Conservation (phyloP, 352 stramenopile genomes). For the Lagenidium sp. region DNA sequence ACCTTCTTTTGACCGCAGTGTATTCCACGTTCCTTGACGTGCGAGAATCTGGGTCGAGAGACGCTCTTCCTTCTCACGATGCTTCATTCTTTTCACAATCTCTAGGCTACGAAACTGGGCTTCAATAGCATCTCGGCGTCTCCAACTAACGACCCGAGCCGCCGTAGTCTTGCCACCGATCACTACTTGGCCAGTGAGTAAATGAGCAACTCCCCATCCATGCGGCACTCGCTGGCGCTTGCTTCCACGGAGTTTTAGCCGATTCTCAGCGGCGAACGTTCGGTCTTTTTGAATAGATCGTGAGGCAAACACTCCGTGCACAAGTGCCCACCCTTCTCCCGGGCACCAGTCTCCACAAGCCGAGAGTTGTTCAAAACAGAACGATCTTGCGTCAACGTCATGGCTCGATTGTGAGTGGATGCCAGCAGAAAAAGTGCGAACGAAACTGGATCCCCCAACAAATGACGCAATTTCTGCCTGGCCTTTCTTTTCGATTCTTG, state of each 20-base stretch:
- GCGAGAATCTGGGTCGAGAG: conserved; percentile 53
- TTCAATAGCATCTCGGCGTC: conserved; percentile 56
- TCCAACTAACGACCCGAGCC: conserved; percentile 33
- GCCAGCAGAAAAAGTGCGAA: conserved; percentile 60
- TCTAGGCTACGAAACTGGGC: conserved; percentile 65
- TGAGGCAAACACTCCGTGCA: conserved; percentile 73
- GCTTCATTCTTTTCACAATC: conserved; percentile 57
- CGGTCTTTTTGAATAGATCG: too few relatives aligned
- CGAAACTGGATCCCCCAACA: conserved; percentile 55
- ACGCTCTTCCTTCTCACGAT: conserved; percentile 54
- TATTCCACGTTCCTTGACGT: conserved; percentile 55
- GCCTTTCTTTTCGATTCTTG: conserved; percentile 39
- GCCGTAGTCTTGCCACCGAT: too few relatives aligned
- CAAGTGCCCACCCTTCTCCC: conserved; percentile 65
- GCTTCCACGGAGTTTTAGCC: neutral
- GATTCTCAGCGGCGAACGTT: conserved; percentile 6
- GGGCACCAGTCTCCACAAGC: conserved; percentile 47
- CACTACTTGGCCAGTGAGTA: conserved; percentile 42
- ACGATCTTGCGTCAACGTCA: too few relatives aligned
- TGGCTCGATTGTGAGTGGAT: too few relatives aligned
- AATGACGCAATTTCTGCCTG: conserved; percentile 38
- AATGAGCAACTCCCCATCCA: conserved; percentile 71
- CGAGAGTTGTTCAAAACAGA: conserved; percentile 48
- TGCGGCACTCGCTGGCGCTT: conserved; percentile 38
- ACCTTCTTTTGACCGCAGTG: conserved; percentile 53